Percentiles rank a stretch among this genome's conserved stretches.
Evolutionary conservation across 495 filamentous ascomycete genomes (phyloP).

Genomic region (Alectoria sarmentosa): DNA sequence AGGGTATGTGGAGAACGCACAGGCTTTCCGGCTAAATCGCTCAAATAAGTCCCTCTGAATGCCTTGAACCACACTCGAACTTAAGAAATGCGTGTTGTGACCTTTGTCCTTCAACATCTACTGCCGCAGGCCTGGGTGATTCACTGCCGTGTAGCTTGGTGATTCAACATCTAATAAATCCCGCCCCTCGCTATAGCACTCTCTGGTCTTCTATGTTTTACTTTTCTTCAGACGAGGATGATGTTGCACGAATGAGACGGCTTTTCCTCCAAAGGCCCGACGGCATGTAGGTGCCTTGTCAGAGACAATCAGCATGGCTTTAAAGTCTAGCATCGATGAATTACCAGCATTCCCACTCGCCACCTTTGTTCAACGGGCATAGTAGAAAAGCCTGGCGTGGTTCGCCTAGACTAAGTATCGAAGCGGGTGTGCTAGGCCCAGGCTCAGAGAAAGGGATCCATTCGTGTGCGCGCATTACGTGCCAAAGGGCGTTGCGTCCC

Average conservation of each 20-base stretch:
- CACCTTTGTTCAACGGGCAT: background rate
- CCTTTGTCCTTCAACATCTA: too few species aligned
- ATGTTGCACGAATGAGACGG: background rate
- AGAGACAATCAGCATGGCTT: background rate
- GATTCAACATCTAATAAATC: background rate
- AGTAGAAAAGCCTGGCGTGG: background rate
- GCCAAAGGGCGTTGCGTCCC: background rate
- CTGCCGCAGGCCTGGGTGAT: background rate
- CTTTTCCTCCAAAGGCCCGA: background rate
- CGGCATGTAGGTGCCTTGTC: background rate
- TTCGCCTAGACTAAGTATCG: background rate
- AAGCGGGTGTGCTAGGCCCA: background rate
- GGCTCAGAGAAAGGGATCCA: background rate
- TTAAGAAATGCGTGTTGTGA: too few species aligned
- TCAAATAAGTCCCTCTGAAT: too few species aligned
- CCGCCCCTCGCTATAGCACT: background rate
- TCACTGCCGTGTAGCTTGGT: background rate
- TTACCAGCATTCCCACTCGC: background rate
- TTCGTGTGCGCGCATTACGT: background rate
- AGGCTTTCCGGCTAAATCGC: too few species aligned
- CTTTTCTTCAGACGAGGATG: background rate
- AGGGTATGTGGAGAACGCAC: too few species aligned
- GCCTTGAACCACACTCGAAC: too few species aligned
- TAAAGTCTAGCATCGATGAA: background rate
- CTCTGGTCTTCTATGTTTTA: background rate